A percentile compares a stretch with the other conserved stretches of the same genome.
Evolutionary conservation across 2,329 filamentous ascomycete genomes (phyloP).

Genomic region (Tolypocladium guangdongense): DNA sequence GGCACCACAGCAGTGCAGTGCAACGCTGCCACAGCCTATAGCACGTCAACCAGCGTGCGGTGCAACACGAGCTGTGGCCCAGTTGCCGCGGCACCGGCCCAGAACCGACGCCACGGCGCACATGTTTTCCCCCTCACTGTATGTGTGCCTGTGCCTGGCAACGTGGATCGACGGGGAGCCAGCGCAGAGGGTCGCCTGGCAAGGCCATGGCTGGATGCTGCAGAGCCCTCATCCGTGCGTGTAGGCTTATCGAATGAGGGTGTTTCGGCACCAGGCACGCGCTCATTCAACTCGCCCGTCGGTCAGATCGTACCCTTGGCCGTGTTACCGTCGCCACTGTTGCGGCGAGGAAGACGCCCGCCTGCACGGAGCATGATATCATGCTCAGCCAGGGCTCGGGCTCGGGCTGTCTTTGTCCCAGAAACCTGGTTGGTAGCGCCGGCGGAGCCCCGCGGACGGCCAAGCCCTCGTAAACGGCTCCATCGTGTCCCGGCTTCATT

Average conservation of each 20-base stretch:
- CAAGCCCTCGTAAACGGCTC: neutral
- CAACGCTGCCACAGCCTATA: too few relatives aligned
- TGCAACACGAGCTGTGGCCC: too few relatives aligned
- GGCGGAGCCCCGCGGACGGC: neutral
- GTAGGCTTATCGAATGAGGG: neutral
- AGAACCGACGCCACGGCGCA: too few relatives aligned
- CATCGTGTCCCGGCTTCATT: too few relatives aligned
- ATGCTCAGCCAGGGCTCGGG: neutral
- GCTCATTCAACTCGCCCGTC: neutral
- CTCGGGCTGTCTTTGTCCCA: neutral
- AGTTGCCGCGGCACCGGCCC: too few relatives aligned
- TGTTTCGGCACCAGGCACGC: neutral
- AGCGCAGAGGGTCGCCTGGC: neutral
- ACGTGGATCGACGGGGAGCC: neutral
- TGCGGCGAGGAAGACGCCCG: neutral
- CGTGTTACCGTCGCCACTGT: neutral
- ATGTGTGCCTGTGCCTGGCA: neutral
- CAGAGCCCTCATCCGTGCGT: neutral
- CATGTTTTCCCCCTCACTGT: neutral
- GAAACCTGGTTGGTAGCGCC: neutral
- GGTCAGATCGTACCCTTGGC: neutral
- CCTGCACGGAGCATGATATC: neutral
- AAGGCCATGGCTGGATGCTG: neutral
- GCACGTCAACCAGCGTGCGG: neutral
- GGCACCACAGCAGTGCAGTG: neutral